Evolutionary conservation across 257 asterid species (phyloP), one percentile per base, ranked within the genome.

Genomic region (Petrea volubilis): DNA sequence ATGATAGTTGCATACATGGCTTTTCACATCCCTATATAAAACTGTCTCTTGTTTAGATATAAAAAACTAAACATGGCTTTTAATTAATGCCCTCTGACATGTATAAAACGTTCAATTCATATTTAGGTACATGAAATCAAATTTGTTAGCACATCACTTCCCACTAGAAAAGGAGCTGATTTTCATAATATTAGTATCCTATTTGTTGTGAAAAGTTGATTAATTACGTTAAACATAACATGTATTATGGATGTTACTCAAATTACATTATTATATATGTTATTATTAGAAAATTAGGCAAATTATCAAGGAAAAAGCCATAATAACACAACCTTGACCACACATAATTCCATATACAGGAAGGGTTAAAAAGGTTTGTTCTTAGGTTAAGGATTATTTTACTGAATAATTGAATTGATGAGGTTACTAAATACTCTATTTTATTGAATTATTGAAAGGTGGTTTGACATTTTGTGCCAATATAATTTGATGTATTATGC

Each of bases 61-160:
- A 43, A 68, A 40, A 27, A 29, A 17, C 31, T 0, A n/a, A 4
- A 2, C 10, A n/a, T 10, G 43, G 28, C 3, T 24, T 1, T 33
- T 14, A 18, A 7, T 36, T 49, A 67, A 41, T 67, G 79, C 12
- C 74, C 64, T 67, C 64, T 59, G 50, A 60, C 34, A 46, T 11
- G 27, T 41, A 58, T 38, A 74, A 74, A 74, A 74, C 74, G 79
- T 18, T 67, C 60, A 41, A 18, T 25, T 67, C 60, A 41, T 29
- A 23, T 21, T 70, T 56, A 31, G 52, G 7, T 34, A 20, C 29
- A 47, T 33, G 33, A 41, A 13, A 28, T 21, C 44, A 31, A 29
- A 58, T 2, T 8, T 33, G 21, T 24, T 44, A 40, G 20, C 38
- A 47, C 34, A 60, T 9, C 18, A 38, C 18, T 60, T 34, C 67